phyloP scores from a whole-genome alignment of 805 yeast genomes.

The Citeromyces nyonsensis region DNA sequence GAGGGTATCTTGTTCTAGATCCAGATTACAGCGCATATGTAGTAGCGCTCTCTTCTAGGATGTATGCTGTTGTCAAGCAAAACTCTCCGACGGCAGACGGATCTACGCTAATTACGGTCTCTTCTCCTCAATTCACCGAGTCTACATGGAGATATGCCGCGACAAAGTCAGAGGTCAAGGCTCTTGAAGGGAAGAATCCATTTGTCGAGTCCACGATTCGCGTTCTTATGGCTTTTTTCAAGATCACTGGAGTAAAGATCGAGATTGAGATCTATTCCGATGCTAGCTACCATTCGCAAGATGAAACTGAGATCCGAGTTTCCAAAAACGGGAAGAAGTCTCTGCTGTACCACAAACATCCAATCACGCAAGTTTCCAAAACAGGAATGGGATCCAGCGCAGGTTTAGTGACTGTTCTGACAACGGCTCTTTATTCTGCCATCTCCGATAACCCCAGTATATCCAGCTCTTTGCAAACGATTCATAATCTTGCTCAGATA shows the following conservation, averaged over 20 bases:
- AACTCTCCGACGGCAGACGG: conserved; percentile 3
- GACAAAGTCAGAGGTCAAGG: conserved; percentile 7
- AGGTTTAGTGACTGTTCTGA: conserved; percentile 70
- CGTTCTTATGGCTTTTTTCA: conserved; percentile 37
- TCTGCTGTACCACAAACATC: conserved; percentile 44
- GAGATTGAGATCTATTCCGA: conserved; percentile 65
- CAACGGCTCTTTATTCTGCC: conserved; percentile 44
- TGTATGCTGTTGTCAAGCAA: conserved; percentile 51
- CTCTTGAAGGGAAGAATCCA: conserved; percentile 33
- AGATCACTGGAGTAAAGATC: conserved; percentile 17
- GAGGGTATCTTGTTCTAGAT: conserved; percentile 86
- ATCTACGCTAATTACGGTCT: conserved; percentile 21
- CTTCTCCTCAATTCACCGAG: conserved; percentile 62
- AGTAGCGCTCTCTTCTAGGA: conserved; percentile 77
- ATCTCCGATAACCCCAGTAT: conserved; percentile 3
- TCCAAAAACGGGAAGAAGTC: conserved; percentile 19
- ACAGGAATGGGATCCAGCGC: conserved; percentile 97
- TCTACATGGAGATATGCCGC: conserved; percentile 55
- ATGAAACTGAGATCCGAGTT: conserved; percentile 18
- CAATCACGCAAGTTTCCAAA: conserved; percentile 66
- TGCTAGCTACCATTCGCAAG: conserved; percentile 77
- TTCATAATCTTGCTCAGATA: conserved; percentile 79
- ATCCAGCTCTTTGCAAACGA: conserved; percentile 11
- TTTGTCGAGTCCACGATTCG: conserved; percentile 53
- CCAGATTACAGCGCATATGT: conserved; percentile 65